Base-by-base conservation (phyloP, 176 grass and related monocot species). In the Bothriochloa decipiens region DNA sequence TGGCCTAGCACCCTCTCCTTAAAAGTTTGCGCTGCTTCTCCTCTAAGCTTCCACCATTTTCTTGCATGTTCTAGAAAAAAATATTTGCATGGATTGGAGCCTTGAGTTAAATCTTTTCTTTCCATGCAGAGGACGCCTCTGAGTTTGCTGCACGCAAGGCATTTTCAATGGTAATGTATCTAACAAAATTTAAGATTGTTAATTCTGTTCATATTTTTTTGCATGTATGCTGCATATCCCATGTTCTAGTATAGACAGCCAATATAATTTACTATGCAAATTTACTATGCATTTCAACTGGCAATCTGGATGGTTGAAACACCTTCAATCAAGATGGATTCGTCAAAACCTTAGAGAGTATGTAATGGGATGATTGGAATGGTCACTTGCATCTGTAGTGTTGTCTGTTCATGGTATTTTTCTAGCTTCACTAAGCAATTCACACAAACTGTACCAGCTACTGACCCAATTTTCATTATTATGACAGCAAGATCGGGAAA, bases 71-170 rank as follows among this genome's bases (percentile, higher is more conserved):
- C 1, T 0, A 61, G 57, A 61, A 58, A 61, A 61, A 25, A 4
- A 25, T 61, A 25, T 25, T 61, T 61, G 57, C n/a, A 25, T 23
- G n/a, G 57, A 61, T 61, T 61, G n/a, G 10, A 72, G 14, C 13
- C 41, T 65, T 80, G 52, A 82, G 81, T 45, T 70, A 65, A 82
- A 58, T 50, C 47, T 64, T 62, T 72, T 62, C 72, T 22, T 86
- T 82, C 41, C 29, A 65, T 93, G 91, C 93, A 98, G 96, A 98
- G 84, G 88, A 92, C 33, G 88, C 91, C 85, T 98, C 93, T 66
- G 85, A 88, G 29, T 86, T 92, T 83, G 89, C 92, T 83, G 85
- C 76, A 18, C 89, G 79, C 72, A 93, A 90, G 75, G 91, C 85
- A 81, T 92, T 91, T 85, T 93, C 93, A 75, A 22, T 87, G 91